These are phyloP conservation scores for Yarrowia sp. DNA, from an alignment of 805 yeast species.

Conservation along the genomic window DNA sequence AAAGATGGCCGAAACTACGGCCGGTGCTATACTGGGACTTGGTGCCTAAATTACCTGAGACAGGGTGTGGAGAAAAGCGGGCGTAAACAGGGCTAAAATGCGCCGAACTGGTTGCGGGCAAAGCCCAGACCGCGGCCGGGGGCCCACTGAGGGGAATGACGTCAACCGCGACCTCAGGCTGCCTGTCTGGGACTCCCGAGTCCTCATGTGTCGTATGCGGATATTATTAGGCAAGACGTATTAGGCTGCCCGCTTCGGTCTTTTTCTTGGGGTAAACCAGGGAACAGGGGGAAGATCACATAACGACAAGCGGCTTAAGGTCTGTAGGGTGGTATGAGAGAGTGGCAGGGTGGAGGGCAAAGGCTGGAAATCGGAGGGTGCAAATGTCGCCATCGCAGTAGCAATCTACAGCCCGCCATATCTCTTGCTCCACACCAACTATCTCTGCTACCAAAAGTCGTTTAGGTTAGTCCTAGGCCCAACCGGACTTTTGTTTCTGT, in stretches of 20 bases:
- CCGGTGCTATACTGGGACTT: too few species aligned
- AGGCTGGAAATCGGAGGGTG: too few species aligned
- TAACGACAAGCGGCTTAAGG: slow-evolving; percentile 32
- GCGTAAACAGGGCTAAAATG: neutral
- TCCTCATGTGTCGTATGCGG: slow-evolving; percentile 24
- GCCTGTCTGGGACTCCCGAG: slow-evolving; percentile 13
- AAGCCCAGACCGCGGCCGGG: neutral
- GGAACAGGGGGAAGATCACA: slow-evolving; percentile 35
- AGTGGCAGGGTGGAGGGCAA: neutral
- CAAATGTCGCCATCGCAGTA: too few species aligned
- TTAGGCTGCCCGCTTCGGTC: slow-evolving; percentile 30
- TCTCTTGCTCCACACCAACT: too few species aligned
- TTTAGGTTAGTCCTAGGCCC: slow-evolving; percentile 30
- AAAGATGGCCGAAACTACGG: neutral
- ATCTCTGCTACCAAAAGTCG: neutral
- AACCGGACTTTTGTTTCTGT: slow-evolving; percentile 22
- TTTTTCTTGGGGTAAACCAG: slow-evolving; percentile 22
- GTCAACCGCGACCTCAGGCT: slow-evolving; percentile 1
- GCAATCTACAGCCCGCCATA: too few species aligned
- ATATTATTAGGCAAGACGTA: slow-evolving; percentile 28
- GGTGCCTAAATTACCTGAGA: slow-evolving; percentile 7
- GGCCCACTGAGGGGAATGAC: neutral
- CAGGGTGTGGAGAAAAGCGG: slow-evolving; percentile 21
- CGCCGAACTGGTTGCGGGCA: neutral
- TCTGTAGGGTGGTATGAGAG: too few species aligned